Conservation (phyloP, 331 rosid species). For the Pyracantha coccinea region DNA sequence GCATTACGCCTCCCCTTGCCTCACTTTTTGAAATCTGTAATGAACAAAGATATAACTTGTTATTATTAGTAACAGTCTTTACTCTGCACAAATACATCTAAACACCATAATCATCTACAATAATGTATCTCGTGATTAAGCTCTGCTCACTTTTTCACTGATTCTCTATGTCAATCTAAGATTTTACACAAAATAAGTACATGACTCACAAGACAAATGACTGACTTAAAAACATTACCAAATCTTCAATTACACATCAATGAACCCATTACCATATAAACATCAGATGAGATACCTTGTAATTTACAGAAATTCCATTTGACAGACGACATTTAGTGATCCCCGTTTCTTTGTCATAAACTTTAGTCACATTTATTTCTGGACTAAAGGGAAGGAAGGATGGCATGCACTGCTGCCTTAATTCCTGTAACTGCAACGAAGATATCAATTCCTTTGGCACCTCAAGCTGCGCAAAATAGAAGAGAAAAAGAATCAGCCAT, state of each 20-base stretch:
- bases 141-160: background rate
- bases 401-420: conserved; percentile 59
- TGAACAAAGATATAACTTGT: conserved; percentile 9
- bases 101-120: background rate
- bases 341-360: conserved; percentile 88
- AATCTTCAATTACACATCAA: background rate
- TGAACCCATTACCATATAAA: conserved; percentile 12
- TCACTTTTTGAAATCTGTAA: conserved; percentile 80
- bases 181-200: background rate
- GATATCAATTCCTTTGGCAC: conserved; percentile 87
- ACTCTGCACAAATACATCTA: background rate
- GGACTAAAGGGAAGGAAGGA: conserved; percentile 60
- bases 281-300: conserved; percentile 52
- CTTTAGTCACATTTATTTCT: conserved; percentile 40
- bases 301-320: conserved; percentile 86
- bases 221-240: background rate
- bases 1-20: conserved; percentile 95
- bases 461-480: conserved; percentile 61
- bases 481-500: conserved; percentile 17
- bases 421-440: conserved; percentile 55
- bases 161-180: background rate
- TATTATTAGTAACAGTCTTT: background rate
- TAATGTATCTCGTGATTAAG: background rate
- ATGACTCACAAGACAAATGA: background rate
- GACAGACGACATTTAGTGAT: conserved; percentile 72